These are phyloP conservation scores for Paecilomyces sp. DNA, from an alignment of 2,329 filamentous ascomycete genomes.

Conservation along the genomic window DNA sequence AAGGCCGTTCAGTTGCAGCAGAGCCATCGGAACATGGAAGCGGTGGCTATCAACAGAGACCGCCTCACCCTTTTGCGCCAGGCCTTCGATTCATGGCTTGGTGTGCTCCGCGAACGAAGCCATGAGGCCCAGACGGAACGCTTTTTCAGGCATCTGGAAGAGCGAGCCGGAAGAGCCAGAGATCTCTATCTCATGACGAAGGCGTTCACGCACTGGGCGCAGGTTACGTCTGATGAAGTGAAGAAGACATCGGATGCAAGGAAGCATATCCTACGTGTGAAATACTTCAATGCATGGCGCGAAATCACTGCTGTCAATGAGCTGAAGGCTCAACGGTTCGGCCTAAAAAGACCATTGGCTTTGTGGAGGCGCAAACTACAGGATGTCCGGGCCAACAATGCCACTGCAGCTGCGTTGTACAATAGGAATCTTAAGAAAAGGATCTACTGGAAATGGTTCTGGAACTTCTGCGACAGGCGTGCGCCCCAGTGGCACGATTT, in stretches of 20 bases:
- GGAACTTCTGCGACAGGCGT: slow-evolving; percentile 35
- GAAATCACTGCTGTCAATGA: slow-evolving; percentile 58
- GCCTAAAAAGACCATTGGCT: slow-evolving; percentile 47
- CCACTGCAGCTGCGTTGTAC: slow-evolving; percentile 23
- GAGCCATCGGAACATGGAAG: slow-evolving; percentile 30
- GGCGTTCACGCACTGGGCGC: slow-evolving; percentile 63
- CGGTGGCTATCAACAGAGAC: slow-evolving; percentile 44
- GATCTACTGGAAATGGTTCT: slow-evolving; percentile 39
- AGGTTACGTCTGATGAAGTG: slow-evolving; percentile 56
- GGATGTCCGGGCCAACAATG: slow-evolving; percentile 26
- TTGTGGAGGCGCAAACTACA: slow-evolving; percentile 44
- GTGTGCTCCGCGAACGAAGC: slow-evolving; percentile 31
- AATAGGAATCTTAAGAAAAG: slow-evolving; percentile 21
- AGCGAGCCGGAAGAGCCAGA: slow-evolving; percentile 56
- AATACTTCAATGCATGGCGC: slow-evolving; percentile 64
- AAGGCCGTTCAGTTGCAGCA: slow-evolving; percentile 31
- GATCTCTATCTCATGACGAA: slow-evolving; percentile 59
- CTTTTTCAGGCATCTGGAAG: slow-evolving; percentile 51
- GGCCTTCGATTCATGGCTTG: slow-evolving; percentile 46
- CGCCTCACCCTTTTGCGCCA: slow-evolving; percentile 44
- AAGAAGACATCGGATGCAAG: slow-evolving; percentile 61
- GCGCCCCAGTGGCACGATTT: slow-evolving; percentile 37
- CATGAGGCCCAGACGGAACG: slow-evolving; percentile 41
- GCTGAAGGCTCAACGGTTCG: slow-evolving; percentile 44
- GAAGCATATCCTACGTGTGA: slow-evolving; percentile 61